Percentiles rank a stretch among this genome's conserved stretches.
phyloP scores from a whole-genome alignment of 2,329 filamentous ascomycete species.

The Stachybotrys chartarum region DNA sequence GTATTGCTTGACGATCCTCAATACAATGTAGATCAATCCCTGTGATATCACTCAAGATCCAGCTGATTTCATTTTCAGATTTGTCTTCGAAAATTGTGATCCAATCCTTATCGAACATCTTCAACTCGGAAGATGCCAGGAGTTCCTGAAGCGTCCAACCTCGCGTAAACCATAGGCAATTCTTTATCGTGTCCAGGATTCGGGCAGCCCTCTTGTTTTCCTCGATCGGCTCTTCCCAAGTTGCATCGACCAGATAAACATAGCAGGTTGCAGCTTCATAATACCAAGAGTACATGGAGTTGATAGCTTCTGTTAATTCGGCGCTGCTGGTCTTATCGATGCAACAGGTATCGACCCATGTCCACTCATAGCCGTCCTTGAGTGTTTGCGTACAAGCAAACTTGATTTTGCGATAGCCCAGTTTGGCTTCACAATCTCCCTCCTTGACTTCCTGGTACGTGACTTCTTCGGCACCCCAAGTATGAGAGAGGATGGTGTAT shows the following conservation, averaged over 20 bases:
- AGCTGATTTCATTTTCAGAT: not conserved
- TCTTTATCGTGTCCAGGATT: not conserved
- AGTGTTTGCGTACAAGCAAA: not conserved
- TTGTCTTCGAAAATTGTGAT: not conserved
- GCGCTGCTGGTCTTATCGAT: not conserved
- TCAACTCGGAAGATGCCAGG: slow-evolving; percentile 2
- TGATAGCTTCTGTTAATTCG: not conserved
- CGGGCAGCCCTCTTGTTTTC: not conserved
- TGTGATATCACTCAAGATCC: slow-evolving; percentile 3
- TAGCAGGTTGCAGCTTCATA: not conserved
- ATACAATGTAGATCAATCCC: slow-evolving; percentile 2
- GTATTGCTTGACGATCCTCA: not conserved
- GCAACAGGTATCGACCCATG: not conserved
- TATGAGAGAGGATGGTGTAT: not conserved
- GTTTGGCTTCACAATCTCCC: not conserved
- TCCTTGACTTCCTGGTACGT: not conserved
- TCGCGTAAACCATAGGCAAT: not conserved
- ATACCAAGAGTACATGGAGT: not conserved
- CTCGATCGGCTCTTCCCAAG: not conserved
- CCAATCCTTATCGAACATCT: slow-evolving; percentile 4
- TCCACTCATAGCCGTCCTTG: not conserved
- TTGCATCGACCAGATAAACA: not conserved
- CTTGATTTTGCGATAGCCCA: slow-evolving; percentile 1
- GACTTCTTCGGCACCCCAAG: not conserved
- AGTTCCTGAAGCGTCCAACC: slow-evolving; percentile 3